Percentiles rank a stretch among this genome's conserved stretches.
Evolutionary conservation across 345 rosid genomes (phyloP).

Genomic region (Eucalyptus marginata): DNA sequence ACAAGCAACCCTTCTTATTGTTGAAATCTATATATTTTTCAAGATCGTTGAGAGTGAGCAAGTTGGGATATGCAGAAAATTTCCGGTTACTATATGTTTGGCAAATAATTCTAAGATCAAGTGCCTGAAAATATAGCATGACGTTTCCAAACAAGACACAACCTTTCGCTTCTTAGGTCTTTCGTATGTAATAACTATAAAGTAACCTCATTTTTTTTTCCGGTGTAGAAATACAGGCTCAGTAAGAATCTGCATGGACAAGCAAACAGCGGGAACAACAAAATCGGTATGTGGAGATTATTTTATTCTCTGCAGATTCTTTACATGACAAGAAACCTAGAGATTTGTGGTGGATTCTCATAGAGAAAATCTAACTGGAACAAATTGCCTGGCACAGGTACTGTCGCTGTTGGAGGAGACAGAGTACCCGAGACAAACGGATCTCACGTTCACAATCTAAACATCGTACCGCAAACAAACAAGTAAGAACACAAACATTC

Average conservation of each 20-base stretch:
- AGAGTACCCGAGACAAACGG: not conserved
- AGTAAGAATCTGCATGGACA: slow-evolving; percentile 10
- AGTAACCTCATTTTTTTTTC: not conserved
- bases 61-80: not conserved
- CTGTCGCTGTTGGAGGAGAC: slow-evolving; percentile 4
- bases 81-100: not conserved
- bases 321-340: not conserved
- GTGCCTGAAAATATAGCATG: not conserved
- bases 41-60: not conserved
- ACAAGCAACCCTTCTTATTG: not conserved
- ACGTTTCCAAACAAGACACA: not conserved
- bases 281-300: not conserved
- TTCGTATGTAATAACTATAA: not conserved
- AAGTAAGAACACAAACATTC: not conserved
- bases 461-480: slow-evolving; percentile 2
- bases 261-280: not conserved
- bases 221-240: slow-evolving; percentile 11
- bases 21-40: not conserved
- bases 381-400: not conserved
- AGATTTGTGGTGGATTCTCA: not conserved
- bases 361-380: not conserved
- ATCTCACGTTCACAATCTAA: not conserved
- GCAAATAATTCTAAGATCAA: not conserved
- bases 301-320: not conserved
- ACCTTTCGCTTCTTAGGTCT: not conserved